phyloP scores from a whole-genome alignment of 208 protist species.

The Eutreptiella sp. region DNA sequence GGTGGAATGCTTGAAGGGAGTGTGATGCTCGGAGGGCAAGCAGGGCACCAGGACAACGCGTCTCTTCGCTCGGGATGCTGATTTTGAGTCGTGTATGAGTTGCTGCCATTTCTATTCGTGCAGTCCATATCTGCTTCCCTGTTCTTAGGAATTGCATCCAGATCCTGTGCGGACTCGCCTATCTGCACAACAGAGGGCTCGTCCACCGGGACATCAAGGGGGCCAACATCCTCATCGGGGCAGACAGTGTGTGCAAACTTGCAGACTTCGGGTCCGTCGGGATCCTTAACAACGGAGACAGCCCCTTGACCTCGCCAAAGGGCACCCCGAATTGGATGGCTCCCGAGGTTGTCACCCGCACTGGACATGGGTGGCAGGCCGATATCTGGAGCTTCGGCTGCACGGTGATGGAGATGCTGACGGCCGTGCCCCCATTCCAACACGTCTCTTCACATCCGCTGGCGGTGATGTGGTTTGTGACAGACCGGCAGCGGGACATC shows the following conservation, averaged over 20 bases:
- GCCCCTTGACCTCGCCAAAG: neutral
- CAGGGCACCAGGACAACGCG: too few species aligned
- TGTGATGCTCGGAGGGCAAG: too few species aligned
- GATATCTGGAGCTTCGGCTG: constrained; percentile 37
- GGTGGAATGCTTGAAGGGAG: too few species aligned
- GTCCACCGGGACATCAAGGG: constrained; percentile 71
- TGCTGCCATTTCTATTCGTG: too few species aligned
- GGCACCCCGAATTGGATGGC: constrained; percentile 29
- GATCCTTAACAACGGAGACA: neutral
- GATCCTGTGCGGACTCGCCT: constrained; percentile 36
- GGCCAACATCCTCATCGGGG: constrained; percentile 54
- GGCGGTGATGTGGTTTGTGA: too few species aligned
- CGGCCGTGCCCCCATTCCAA: constrained; percentile 24
- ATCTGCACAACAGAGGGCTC: constrained; percentile 34
- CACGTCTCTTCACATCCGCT: too few species aligned
- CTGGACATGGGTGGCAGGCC: constrained; percentile 20
- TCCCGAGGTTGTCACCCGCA: constrained; percentile 22
- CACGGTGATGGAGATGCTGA: constrained; percentile 38
- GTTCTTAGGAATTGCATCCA: too few species aligned
- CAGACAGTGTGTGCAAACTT: constrained; percentile 38
- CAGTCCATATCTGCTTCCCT: too few species aligned
- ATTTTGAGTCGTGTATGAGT: too few species aligned
- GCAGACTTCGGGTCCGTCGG: constrained; percentile 39
- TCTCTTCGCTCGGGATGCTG: too few species aligned
- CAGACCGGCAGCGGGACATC: neutral